Evolutionary conservation across 768 basidiomycete species (phyloP).

Genomic region (Panellus pusillus): DNA sequence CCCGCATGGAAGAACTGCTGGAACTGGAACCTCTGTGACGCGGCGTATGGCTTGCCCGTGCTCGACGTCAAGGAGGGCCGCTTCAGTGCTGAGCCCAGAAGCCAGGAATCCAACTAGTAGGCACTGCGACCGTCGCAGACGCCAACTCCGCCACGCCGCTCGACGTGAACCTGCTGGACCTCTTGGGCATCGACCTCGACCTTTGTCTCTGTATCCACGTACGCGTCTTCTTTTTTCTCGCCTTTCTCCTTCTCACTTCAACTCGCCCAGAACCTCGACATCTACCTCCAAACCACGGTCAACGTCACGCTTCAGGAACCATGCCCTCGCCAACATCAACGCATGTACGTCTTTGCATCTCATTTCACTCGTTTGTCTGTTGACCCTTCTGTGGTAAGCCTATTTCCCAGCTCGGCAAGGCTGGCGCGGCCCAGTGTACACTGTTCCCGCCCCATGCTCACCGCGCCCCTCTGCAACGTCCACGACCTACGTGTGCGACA

Average conservation of each 20-base stretch:
- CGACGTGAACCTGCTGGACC: not conserved
- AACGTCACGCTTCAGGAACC: not conserved
- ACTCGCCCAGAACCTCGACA: conserved; percentile 4
- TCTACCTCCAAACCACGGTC: conserved; percentile 6
- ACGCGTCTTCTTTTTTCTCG: no score
- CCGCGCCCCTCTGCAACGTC: not conserved
- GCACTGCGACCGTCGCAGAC: no score
- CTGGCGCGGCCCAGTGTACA: not conserved
- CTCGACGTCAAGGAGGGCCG: no score
- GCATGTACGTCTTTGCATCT: not conserved
- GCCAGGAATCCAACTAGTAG: no score
- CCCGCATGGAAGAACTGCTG: no score
- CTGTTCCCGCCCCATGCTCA: conserved; percentile 2
- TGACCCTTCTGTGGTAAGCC: no score
- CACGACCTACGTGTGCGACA: not conserved
- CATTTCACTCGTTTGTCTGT: not conserved
- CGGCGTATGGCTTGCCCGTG: no score
- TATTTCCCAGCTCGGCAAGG: not conserved
- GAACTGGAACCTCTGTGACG: no score
- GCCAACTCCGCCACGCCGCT: not conserved
- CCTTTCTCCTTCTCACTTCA: not conserved
- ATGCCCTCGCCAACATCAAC: not conserved
- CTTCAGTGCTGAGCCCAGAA: no score
- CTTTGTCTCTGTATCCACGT: no score
- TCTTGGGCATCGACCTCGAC: not conserved